phyloP scores from a whole-genome alignment of 2,329 filamentous ascomycete species.

The Paecilomyces sp. region DNA sequence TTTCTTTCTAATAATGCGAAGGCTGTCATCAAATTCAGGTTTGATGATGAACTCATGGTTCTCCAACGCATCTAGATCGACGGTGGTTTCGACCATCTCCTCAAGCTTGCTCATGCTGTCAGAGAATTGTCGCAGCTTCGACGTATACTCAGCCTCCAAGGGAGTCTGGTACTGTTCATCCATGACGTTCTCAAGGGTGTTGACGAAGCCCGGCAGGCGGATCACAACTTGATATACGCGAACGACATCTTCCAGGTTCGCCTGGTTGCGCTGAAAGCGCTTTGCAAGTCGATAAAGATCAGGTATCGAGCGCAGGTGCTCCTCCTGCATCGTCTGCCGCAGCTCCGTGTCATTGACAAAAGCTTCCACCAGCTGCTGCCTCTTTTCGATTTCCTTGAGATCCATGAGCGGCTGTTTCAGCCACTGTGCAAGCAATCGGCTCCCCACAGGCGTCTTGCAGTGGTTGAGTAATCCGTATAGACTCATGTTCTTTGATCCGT shows the following conservation, averaged over 20 bases:
- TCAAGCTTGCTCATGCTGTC: constrained; percentile 77
- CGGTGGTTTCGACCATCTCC: constrained; percentile 98
- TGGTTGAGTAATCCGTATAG: constrained; percentile 90
- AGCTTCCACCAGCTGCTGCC: constrained; percentile 90
- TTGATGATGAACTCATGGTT: constrained; percentile 99
- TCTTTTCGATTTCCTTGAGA: constrained; percentile 76
- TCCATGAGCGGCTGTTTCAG: constrained; percentile 96
- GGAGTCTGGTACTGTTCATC: constrained; percentile 88
- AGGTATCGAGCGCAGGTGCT: constrained; percentile 85
- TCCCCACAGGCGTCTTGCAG: constrained; percentile 93
- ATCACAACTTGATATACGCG: constrained; percentile 92
- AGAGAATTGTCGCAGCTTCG: constrained; percentile 68
- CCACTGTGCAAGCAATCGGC: constrained; percentile 87
- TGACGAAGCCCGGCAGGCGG: constrained; percentile 81
- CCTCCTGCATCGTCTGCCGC: constrained; percentile 92
- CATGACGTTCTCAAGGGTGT: constrained; percentile 85
- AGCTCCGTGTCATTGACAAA: constrained; percentile 91
- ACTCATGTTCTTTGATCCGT: constrained; percentile 97
- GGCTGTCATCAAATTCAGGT: constrained; percentile 86
- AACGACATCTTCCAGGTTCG: constrained; percentile 91
- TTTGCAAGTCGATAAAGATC: constrained; percentile 92
- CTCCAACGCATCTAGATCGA: constrained; percentile 89
- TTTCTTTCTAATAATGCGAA: constrained; percentile 83
- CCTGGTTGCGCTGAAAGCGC: constrained; percentile 85
- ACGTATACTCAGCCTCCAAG: constrained; percentile 79